Base-by-base conservation (phyloP, 208 protist genomes). In the Porcisia hertigi region DNA sequence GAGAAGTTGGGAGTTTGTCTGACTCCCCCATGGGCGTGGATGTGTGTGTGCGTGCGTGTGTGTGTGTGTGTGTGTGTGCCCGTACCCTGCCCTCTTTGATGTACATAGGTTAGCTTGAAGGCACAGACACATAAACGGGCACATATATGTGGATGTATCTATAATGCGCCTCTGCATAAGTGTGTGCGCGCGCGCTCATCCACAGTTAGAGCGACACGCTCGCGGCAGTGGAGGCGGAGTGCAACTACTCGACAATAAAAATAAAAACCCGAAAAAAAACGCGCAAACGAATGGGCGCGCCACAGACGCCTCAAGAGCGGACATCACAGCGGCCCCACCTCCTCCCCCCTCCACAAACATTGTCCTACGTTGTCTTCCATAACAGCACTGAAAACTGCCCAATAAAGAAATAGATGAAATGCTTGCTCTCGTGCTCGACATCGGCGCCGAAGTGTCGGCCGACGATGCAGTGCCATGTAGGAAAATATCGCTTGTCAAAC, bases 371-470 rank as follows among this genome's bases (percentile, higher is more conserved):
- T 0, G 92, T 89, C 73, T 95, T 97, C 94, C 99, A 99, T 53
- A 99, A 90, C 3, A 99, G 90, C 71, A 99, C 95, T 30, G 98
- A 99, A 30, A 99, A 88, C 84, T 99, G 98, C 12, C 99, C 99
- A 54, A 99, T 86, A 86, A 99, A 99, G 85, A 99, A 99, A 89
- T 99, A 99, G 82, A 99, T 99, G 86, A 99, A 99, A 71, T 97
- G 84, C 71, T 97, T 98, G 57, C 94, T 99, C 84, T 99, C 99
- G 85, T 99, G 99, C 14, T 98, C 99, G 60, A 99, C 99, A 88
- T 99, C 99, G 11, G 99, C 99, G 52, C 99, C 99, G 86, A 99
- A 99, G 89, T 96, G 99, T 63, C 99, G 92, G 53, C 99, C 99
- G 34, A 99, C 99, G 71, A 99, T 99, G 91, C 99, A 99, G 86